These are phyloP conservation scores for Zalerion maritima DNA, from an alignment of 495 filamentous ascomycete genomes.

Conservation along the genomic window DNA sequence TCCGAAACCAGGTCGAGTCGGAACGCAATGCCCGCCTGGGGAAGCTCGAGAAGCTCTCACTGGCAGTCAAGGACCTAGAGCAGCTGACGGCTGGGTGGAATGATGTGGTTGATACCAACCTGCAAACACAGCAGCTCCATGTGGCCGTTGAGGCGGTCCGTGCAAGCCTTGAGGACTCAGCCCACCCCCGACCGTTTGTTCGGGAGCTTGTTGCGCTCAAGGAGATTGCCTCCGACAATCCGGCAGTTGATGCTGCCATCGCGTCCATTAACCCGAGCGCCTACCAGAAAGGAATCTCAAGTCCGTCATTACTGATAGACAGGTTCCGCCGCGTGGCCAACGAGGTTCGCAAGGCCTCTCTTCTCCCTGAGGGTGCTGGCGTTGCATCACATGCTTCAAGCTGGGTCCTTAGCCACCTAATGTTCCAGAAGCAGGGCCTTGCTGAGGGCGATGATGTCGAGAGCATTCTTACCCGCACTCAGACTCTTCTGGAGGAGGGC, in stretches of 20 bases:
- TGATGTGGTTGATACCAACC: conserved; percentile 70
- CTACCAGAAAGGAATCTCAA: conserved; percentile 84
- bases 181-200: conserved; percentile 69
- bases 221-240: conserved; percentile 68
- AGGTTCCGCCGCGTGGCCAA: conserved; percentile 87
- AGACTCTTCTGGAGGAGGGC: conserved; percentile 80
- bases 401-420: conserved; percentile 71
- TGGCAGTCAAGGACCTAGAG: conserved; percentile 65
- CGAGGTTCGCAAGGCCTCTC: conserved; percentile 85
- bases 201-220: conserved; percentile 86
- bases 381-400: conserved; percentile 86
- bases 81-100: conserved; percentile 73
- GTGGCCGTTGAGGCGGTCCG: conserved; percentile 90
- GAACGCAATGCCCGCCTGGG: conserved; percentile 80
- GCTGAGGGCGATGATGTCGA: conserved; percentile 85
- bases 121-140: conserved; percentile 87
- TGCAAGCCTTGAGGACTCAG: conserved; percentile 56
- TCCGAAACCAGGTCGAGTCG: conserved; percentile 69
- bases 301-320: conserved; percentile 71
- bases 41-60: conserved; percentile 66
- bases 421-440: conserved; percentile 87
- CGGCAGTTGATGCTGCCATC: conserved; percentile 80
- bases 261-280: conserved; percentile 84
- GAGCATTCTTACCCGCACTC: conserved; percentile 76
- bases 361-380: conserved; percentile 84